These are phyloP conservation scores for Debaryomycetaceae sp. DNA, from an alignment of 1,139 yeast genomes.

Conservation along the genomic window DNA sequence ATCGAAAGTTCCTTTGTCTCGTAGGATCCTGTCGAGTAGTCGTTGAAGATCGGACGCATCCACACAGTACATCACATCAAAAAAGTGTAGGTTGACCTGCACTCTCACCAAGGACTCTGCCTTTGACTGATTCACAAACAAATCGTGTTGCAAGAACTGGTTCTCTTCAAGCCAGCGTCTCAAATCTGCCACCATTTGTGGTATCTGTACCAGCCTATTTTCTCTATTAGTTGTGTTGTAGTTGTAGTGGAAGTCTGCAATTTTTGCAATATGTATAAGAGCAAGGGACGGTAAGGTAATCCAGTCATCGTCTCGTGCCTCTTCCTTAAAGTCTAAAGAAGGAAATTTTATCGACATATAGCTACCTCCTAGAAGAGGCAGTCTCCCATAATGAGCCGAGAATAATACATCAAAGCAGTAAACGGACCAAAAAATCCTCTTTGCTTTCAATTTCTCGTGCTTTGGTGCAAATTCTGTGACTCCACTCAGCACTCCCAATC, in stretches of 20 bases:
- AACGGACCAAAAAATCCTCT: constrained; percentile 56
- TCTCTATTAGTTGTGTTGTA: constrained; percentile 17
- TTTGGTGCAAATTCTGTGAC: constrained; percentile 18
- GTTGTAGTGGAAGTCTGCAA: constrained; percentile 36
- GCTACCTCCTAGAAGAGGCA: constrained; percentile 36
- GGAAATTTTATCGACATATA: constrained; percentile 38
- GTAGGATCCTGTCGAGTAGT: constrained; percentile 27
- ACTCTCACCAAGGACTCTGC: constrained; percentile 26
- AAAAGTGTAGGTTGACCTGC: constrained; percentile 41
- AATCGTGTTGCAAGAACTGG: constrained; percentile 33
- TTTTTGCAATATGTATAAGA: constrained; percentile 39
- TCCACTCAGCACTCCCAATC: constrained; percentile 35
- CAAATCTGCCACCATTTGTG: constrained; percentile 17
- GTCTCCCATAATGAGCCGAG: constrained; percentile 54
- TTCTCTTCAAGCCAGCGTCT: constrained; percentile 32
- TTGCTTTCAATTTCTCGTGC: constrained; percentile 50
- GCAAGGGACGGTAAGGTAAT: constrained; percentile 49
- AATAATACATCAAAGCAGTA: constrained; percentile 54
- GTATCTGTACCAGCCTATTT: neutral
- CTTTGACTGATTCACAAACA: constrained; percentile 17
- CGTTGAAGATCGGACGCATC: constrained; percentile 37
- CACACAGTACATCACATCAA: constrained; percentile 34
- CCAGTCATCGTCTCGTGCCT: constrained; percentile 49
- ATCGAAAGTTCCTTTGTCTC: constrained; percentile 30
- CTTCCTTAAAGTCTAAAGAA: constrained; percentile 22